These are phyloP conservation scores for Nemania bipapillata DNA, from an alignment of 2,329 filamentous ascomycete species.

Conservation along the genomic window DNA sequence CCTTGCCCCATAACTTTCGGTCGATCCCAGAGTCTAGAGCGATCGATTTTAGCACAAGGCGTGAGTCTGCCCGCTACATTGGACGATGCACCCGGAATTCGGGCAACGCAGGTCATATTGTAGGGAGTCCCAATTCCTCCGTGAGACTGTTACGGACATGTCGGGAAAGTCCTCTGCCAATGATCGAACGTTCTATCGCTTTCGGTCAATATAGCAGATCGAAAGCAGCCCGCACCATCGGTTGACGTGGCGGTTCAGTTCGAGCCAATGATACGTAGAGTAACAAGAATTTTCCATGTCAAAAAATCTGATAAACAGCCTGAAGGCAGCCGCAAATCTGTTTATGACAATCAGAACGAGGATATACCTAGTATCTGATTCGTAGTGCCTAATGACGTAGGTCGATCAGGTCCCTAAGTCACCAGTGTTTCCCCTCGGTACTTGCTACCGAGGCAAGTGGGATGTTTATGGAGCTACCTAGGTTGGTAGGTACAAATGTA, in stretches of 20 bases:
- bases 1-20: conserved; percentile 28
- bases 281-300: not conserved
- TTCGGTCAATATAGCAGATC: conserved; percentile 8
- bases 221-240: conserved; percentile 1
- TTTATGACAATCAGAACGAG: not conserved
- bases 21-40: conserved; percentile 37
- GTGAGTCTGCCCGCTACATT: conserved; percentile 15
- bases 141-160: conserved; percentile 18
- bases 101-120: conserved; percentile 16
- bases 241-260: not conserved
- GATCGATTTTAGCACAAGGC: conserved; percentile 34
- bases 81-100: conserved; percentile 18
- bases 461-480: not conserved
- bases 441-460: not conserved
- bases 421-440: not conserved
- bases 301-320: not conserved
- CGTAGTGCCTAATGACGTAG: not conserved
- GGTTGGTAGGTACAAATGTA: no score
- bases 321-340: not conserved
- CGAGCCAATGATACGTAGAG: not conserved
- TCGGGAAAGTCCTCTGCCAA: conserved; percentile 26
- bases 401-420: not conserved
- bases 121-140: conserved; percentile 16
- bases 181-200: not conserved
- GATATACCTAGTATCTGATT: not conserved